A percentile compares a stretch with the other conserved stretches of the same genome.
Evolutionary conservation across 352 stramenopile genomes (phyloP).

Genomic region (Pythium utonaiense): DNA sequence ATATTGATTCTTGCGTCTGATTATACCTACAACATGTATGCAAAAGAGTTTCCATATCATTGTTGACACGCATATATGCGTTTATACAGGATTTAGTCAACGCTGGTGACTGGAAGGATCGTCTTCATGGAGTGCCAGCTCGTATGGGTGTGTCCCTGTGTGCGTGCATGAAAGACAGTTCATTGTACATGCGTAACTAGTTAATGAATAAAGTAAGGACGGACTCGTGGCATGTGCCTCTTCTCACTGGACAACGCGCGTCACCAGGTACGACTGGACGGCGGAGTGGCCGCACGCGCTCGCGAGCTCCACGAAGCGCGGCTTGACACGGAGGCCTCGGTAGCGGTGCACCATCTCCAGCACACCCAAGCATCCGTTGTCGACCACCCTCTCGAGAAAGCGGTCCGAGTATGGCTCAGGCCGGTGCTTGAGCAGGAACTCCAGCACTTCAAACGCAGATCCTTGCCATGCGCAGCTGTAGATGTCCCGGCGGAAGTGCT

Average conservation of each 20-base stretch:
- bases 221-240: too few relatives aligned
- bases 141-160: too few relatives aligned
- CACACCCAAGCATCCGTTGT: slow-evolving; percentile 1
- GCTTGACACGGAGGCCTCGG: neutral
- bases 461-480: slow-evolving; percentile 3
- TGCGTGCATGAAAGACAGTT: too few relatives aligned
- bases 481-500: slow-evolving; percentile 11
- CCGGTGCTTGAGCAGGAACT: slow-evolving; percentile 14
- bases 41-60: too few relatives aligned
- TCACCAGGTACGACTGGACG: neutral
- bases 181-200: too few relatives aligned
- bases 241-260: neutral
- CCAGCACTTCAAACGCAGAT: slow-evolving; percentile 5
- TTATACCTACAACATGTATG: too few relatives aligned
- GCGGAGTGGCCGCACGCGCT: neutral
- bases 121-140: too few relatives aligned
- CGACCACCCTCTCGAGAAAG: slow-evolving; percentile 5
- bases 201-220: too few relatives aligned
- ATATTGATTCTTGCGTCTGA: too few relatives aligned
- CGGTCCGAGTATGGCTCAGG: slow-evolving; percentile 10
- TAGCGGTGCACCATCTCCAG: slow-evolving; percentile 12
- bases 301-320: neutral
- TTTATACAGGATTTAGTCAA: too few relatives aligned
- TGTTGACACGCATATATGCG: too few relatives aligned
- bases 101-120: too few relatives aligned